phyloP scores from a whole-genome alignment of 1,284 basidiomycete species.

The Bjerkandera adusta region DNA sequence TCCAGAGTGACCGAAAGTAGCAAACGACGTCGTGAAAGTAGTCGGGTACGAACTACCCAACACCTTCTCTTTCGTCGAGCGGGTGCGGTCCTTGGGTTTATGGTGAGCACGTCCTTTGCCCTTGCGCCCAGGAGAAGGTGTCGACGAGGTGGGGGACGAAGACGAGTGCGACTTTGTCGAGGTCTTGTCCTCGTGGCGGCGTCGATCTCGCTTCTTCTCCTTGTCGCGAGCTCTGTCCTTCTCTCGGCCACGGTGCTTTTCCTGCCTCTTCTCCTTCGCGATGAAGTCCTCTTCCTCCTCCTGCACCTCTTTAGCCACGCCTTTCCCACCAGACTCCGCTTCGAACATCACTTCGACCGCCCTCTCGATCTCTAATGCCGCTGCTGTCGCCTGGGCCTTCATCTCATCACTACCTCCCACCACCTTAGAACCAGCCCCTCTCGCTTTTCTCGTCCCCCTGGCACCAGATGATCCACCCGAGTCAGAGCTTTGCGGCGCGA shows the following conservation, averaged over 20 bases:
- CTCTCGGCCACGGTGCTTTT: slow-evolving; percentile 13
- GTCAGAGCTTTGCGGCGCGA: slow-evolving; percentile 12
- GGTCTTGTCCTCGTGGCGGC: slow-evolving; percentile 5
- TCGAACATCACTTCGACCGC: not conserved
- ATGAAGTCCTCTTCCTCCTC: slow-evolving; percentile 7
- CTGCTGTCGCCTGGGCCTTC: not conserved
- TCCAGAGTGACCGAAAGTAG: slow-evolving; percentile 8
- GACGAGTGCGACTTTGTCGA: not conserved
- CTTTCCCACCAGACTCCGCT: too few relatives aligned
- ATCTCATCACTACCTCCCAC: too few relatives aligned
- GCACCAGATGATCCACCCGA: not conserved
- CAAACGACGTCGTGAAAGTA: slow-evolving; percentile 10
- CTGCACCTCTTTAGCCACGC: slow-evolving; percentile 5
- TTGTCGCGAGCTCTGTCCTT: slow-evolving; percentile 15
- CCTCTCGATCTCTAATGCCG: not conserved
- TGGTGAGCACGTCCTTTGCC: not conserved
- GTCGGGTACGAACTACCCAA: not conserved
- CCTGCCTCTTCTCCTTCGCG: slow-evolving; percentile 7
- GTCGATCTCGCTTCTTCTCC: slow-evolving; percentile 8
- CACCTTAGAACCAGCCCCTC: too few relatives aligned
- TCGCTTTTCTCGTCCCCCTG: too few relatives aligned
- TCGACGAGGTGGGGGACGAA: slow-evolving; percentile 2
- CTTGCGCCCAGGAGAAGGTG: slow-evolving; percentile 6
- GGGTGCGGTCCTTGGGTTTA: not conserved
- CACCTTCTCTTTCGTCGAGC: slow-evolving; percentile 8